Base-by-base conservation (phyloP, 108 stramenopile species). In the Epipyxis sp. region DNA sequence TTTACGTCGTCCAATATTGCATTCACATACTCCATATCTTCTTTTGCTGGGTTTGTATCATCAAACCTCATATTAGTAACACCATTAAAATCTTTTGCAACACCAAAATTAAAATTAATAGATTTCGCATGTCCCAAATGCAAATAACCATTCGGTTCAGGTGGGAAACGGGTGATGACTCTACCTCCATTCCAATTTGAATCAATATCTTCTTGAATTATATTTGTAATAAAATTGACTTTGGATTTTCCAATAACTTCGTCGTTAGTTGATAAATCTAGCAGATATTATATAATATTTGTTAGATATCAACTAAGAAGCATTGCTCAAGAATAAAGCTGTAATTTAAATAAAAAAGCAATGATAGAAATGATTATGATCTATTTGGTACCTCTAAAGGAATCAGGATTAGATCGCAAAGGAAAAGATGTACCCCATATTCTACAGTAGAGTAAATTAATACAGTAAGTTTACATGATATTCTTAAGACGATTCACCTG, bases 11-110 rank as follows among this genome's bases (percentile, higher is more conserved):
- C 90, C 59, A 94, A 61, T 44, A 94, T 94, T n/a, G 90, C 87
- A 34, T 88, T 79, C 37, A 92, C 91, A 59, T 92, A 94, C 79
- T 92, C 91, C 34, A 88, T 83, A 44, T 91, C 0, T 44, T 78
- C 81, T 80, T 95, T 95, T 71, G 72, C 77, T 25, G 94, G 94
- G 76, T 95, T 95, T 61, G 94, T 95, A 81, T 95, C 94, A 79
- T 95, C 94, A 61, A 95, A 62, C 71, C 94, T 78, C 91, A 95
- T 91, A 81, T 93, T 88, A 58, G 92, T 92, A 35, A 83, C 77
- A 34, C 92, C 91, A 39, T 57, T 78, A 81, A 91, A 91, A 86
- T 90, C 90, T 1, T 91, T 84, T 0, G 91, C 91, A 25, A 95
- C 90, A 35, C 90, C 92, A 69, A 92, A 93, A 50, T 90, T 91